Base-by-base conservation (phyloP, 2,329 filamentous ascomycete species). In the Parafenestella ontariensis region DNA sequence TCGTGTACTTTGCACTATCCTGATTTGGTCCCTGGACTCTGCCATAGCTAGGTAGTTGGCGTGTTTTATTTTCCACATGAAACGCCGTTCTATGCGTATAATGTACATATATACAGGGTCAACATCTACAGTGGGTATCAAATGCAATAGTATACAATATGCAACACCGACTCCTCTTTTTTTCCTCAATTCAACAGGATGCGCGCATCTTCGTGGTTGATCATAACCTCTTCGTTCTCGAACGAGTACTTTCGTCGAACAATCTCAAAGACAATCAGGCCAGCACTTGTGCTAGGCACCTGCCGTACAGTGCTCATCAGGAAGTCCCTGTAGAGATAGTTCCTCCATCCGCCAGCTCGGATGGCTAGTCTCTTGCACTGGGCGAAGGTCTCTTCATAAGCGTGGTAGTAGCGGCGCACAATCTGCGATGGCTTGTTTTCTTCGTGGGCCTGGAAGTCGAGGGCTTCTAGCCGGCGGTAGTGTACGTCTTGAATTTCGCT, bases 191-290 rank as follows among this genome's bases (percentile, higher is more conserved):
- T 76, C 53, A 92, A 77, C 58, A 91, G 66, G 65, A 92, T 91
- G 65, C 91, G 87, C 63, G 90, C 90, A 1, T 88, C 87, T 59
- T 89, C 88, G 70, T 85, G 85, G 40, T 71, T 65, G 41, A 77
- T 77, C n/a, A 69, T 71, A 9, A 76, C 72, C 26, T 76, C 68
- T 21, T 91, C 62, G 81, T 82, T 58, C 87, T 86, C 64, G 83
- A 84, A 79, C 1, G 87, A 87, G 63, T 91, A 92, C 75, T 90
- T 91, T 31, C 89, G 80, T 52, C 90, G 79, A 33, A 92, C 86
- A 40, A 93, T 70, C 76, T 93, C 90, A 70, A 93, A 93, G 18
- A 91, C 90, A 62, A 93, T 90, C 54, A 93, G 71, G 0, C 89
- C 90, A 0, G 89, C 89, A 55, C 87, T 89, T 1, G 90, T 92